Base-by-base conservation (phyloP, 2,329 filamentous ascomycete species). In the Clarireedia hainanense region DNA sequence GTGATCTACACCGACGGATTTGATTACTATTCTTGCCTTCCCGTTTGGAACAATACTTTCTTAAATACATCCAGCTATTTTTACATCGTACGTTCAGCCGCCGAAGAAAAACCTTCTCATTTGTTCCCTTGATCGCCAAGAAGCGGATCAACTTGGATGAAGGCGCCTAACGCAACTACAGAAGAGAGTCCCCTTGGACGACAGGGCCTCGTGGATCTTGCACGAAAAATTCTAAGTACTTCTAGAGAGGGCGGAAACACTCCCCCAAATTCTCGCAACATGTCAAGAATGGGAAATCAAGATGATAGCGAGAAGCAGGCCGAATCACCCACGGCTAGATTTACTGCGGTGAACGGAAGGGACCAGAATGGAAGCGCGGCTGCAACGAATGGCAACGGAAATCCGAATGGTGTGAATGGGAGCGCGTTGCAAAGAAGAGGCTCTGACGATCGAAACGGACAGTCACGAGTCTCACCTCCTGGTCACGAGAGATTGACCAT, bases 261-360 rank as follows among this genome's bases (percentile, higher is more conserved):
- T 9, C 20, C 36, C 14, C 34, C 36, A 15, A 53, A 14, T 10
- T n/a, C 47, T 37, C 48, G 42, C 36, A 47, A 36, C 15, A 42
- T 37, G 20, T 52, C 24, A 15, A 55, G 57, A 24, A 64, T 63
- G 61, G 55, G 34, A 20, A 56, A 50, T 17, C 55, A 57, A 24
- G 60, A 60, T 51, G 64, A 64, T 37, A 46, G 59, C 46, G 56
- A 52, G 7, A 52, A 56, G 37, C 58, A 58, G 45, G 60, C 58
- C 4, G 65, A 68, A 43, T 63, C 66, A 34, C 66, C 66, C 14
- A 68, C 63, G 1, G 64, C 67, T 45, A 62, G 68, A 47, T 70
- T 70, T 50, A 70, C 68, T 2, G 68, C 68, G 7, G 68, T 70
- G 4, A 70, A 70, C 60, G 65, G 64, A 30, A 64, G 64, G 36